These are phyloP conservation scores for Zymoseptoria crescenta DNA, from an alignment of 2,329 filamentous ascomycete species.

Conservation along the genomic window DNA sequence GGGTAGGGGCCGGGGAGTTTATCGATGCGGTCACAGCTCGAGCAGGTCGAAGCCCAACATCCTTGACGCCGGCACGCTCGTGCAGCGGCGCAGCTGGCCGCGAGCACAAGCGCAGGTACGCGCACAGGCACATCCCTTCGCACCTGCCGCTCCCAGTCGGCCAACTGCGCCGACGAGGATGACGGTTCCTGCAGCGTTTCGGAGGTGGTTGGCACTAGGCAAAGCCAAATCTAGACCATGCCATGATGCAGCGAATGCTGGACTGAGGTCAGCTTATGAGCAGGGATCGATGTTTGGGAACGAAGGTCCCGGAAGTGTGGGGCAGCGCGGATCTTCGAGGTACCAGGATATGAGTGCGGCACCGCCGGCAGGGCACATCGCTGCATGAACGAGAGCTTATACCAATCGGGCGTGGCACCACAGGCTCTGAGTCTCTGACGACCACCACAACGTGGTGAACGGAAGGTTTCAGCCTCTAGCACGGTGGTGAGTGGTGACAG, in stretches of 20 bases:
- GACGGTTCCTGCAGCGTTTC: slow-evolving; percentile 16
- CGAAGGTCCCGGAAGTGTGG: too few species aligned
- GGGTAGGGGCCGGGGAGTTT: slow-evolving; percentile 13
- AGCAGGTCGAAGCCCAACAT: slow-evolving; percentile 12
- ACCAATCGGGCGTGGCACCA: background rate
- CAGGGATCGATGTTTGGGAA: background rate
- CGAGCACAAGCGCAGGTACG: background rate
- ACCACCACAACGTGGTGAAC: background rate
- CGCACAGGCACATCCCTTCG: background rate
- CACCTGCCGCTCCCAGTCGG: background rate
- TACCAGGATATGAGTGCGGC: slow-evolving; percentile 4
- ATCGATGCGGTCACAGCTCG: slow-evolving; percentile 16
- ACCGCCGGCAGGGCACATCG: slow-evolving; percentile 7
- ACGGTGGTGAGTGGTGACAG: background rate
- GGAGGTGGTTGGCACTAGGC: slow-evolving; percentile 12
- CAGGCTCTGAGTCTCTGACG: too few species aligned
- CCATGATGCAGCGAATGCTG: background rate
- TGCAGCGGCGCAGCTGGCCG: background rate
- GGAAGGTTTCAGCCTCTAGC: background rate
- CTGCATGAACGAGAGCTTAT: slow-evolving; percentile 1
- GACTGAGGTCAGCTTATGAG: background rate
- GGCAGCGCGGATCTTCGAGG: background rate
- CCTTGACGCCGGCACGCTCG: slow-evolving; percentile 11
- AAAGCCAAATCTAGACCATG: slow-evolving; percentile 4
- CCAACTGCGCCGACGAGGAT: slow-evolving; percentile 6